Conservation (phyloP, 2,329 filamentous ascomycete genomes). For the Fusarium sp. region DNA sequence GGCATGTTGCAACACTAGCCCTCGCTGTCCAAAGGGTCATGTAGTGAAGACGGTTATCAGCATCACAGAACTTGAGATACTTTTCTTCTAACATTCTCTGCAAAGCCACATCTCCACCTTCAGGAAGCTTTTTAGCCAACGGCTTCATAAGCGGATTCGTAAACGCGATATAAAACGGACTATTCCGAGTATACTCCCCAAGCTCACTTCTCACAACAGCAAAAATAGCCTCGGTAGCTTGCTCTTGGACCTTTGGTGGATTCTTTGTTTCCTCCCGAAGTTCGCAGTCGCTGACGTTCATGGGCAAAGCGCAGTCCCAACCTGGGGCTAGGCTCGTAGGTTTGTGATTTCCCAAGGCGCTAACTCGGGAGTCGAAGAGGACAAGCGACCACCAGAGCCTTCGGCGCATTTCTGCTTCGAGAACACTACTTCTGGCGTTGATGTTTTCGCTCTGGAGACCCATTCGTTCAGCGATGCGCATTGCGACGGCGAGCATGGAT, state of each 20-base stretch:
- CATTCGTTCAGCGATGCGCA: constrained; percentile 66
- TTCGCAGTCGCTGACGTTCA: constrained; percentile 57
- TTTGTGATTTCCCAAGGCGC: constrained; percentile 57
- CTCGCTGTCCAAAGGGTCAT: constrained; percentile 51
- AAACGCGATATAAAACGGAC: constrained; percentile 46
- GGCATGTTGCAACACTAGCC: constrained; percentile 55
- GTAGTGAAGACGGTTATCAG: constrained; percentile 50
- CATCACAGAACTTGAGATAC: constrained; percentile 54
- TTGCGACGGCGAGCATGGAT: constrained; percentile 59
- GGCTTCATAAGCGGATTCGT: constrained; percentile 44
- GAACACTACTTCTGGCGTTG: constrained; percentile 37
- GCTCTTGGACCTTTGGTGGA: constrained; percentile 37
- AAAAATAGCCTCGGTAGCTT: constrained; percentile 54
- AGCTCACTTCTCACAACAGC: constrained; percentile 51
- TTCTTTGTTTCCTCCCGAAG: constrained; percentile 52
- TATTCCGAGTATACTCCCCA: constrained; percentile 49
- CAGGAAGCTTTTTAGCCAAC: constrained; percentile 33
- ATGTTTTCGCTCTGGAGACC: constrained; percentile 60
- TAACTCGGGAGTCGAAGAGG: constrained; percentile 63
- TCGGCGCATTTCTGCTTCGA: constrained; percentile 67
- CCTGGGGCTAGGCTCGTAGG: constrained; percentile 42
- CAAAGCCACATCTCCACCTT: constrained; percentile 41
- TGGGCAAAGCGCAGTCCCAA: constrained; percentile 54
- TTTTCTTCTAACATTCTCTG: constrained; percentile 53
- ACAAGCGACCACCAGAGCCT: constrained; percentile 69